Base-by-base conservation (phyloP, 108 stramenopile genomes). In the Skeletonema grethae region DNA sequence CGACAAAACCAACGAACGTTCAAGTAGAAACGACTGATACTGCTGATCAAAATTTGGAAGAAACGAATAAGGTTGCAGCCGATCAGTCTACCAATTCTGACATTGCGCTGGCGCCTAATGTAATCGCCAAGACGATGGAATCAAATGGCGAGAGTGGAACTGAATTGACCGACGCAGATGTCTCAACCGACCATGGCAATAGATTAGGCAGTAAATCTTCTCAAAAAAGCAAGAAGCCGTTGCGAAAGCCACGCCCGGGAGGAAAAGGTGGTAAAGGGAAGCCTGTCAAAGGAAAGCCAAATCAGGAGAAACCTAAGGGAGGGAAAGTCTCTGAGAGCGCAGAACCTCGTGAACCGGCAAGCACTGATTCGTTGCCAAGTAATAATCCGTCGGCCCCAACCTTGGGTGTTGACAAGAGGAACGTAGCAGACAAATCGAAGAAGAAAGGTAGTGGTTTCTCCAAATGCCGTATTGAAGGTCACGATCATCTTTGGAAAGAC, bases 401-500 rank as follows among this genome's bases (percentile, higher is more conserved):
- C 6, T 53, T 53, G 50, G 50, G 50, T 24, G 18, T 53, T 53
- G 50, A 53, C 50, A 53, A 53, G 22, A 53, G 50, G 22, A 22
- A 22, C 18, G 18, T 22, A 5, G 50, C 20, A n/a, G 50, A 53
- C 5, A 53, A 53, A 53, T 53, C 50, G 4, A 53, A 53, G 50
- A 53, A 53, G 50, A 53, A 53, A 53, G 22, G 8, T 20, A 53
- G 22, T 7, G 50, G 50, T 53, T 9, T 22, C 18, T 53, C 50
- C 8, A 53, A 53, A 53, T 77, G 77, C 24, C 55, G 77, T 24
- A 70, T 77, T 30, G 48, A 46, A 7, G 77, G 77, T 12, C 77
- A 77, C 29, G 77, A 77, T 53, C 77, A 77, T 57, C 69, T 70
- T 15, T 77, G 77, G 77, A 69, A 68, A 38, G 69, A 77, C 34